Evolutionary conservation across 495 filamentous ascomycete genomes (phyloP), one percentile per base, ranked within the genome.

Genomic region (Neurospora sp.): DNA sequence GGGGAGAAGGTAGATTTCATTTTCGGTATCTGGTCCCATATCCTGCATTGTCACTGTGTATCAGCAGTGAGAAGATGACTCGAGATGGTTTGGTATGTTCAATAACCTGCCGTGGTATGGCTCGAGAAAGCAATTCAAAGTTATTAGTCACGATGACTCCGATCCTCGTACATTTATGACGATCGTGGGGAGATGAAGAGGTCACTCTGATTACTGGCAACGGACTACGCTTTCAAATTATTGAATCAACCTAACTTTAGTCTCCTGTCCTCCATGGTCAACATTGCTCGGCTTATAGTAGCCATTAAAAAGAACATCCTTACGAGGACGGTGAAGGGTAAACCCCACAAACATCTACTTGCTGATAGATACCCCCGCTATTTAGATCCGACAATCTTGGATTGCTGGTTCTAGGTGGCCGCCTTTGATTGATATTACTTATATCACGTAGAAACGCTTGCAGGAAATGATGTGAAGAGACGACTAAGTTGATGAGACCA

Each of bases 341-440:
- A 3, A n/a, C 1, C n/a, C 9, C 8, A 22, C 8, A 20, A 9
- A 48, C 9, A 48, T 22, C 16, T 17, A 44, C 16, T n/a, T 44
- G 41, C 7, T 44, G 41, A 44, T 8, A 17, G 41, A n/a, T 17
- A 44, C 7, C 8, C 41, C 41, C 41, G 41, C 41, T 17, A 17
- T n/a, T 0, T 17, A 8, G 2, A 8, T 3, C 16, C 2, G 2
- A 8, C 41, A 17, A 42, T 17, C 0, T 42, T 42, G 0, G 0
- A 42, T 42, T 1, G 41, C 41, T 12, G 4, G n/a, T 2, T 22
- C 0, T 17, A 42, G 16, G 6, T 17, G 16, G 22, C 12, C 5
- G 8, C 9, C 4, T 31, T 10, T 16, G 4, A 22, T 12, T 2
- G 5, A 31, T 6, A 31, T 31, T 12, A 31, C 22, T 1, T 14